Evolutionary conservation across 2,329 filamentous ascomycete genomes (phyloP), one percentile per base, ranked within the genome.

Genomic region (Mycosphaerella arachidis): DNA sequence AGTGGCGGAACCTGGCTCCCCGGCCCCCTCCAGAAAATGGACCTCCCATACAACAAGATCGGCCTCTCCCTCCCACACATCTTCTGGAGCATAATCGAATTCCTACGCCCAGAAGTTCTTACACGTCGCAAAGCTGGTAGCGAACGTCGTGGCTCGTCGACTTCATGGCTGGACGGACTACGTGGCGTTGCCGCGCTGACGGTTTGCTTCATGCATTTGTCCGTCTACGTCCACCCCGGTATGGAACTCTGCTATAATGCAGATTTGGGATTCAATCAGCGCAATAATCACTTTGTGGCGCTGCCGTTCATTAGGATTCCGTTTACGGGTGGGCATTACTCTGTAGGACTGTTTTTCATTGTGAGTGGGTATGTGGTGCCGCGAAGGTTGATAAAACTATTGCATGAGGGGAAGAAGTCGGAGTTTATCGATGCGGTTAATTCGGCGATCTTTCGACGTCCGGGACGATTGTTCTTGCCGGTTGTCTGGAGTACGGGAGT

Each of bases 111-210:
- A 12, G 63, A 65, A 52, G 53, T 62, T 29, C 56, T 65, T 7
- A 48, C 13, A 46, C 53, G 24, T 54, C 53, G 31, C 24, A n/a
- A 48, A 46, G 57, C 46, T 7, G 53, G 57, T 35, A 58, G 56
- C 33, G 59, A 63, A n/a, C 61, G 60, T 30, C 35, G 51, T 6
- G 63, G 61, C 12, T 35, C 29, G 6, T 48, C 60, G 20, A 86
- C 84, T 2, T 82, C 83, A 30, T 86, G 82, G 65, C 78, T 86
- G 13, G 86, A 89, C 66, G 86, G 86, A 13, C 74, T 89, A 13
- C 77, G 86, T 64, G 86, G 86, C 2, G 86, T 88, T 61, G 85
- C 86, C 9, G 84, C 86, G 3, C 79, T 89, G 35, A 70, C 87
- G 20, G 86, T 89, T 16, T 88, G 86, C 70, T 77, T 82, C 64